Base-by-base conservation (phyloP, 2,329 filamentous ascomycete species). In the Madurella mycetomatis region DNA sequence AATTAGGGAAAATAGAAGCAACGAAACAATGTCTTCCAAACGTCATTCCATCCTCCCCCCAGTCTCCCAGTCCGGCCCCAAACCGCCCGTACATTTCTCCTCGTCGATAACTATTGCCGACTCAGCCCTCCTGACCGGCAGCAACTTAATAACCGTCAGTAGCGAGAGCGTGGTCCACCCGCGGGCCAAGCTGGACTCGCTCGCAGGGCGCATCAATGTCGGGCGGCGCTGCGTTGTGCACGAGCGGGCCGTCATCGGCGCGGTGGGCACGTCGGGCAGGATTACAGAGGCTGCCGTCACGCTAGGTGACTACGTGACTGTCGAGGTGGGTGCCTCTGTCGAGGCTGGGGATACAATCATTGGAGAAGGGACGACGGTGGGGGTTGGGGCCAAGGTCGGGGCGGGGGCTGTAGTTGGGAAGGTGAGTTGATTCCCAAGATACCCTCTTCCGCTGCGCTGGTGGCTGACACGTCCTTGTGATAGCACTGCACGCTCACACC, bases 151-250 rank as follows among this genome's bases (percentile, higher is more conserved):
- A 59, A 86, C 83, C 43, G 84, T 97, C 59, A 86, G 86, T 53
- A 79, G 88, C 19, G 85, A 90, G 65, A 86, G 84, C 3, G 82
- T 96, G 7, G 73, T 99, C n/a, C 92, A 97, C 65, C 92, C 94
- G 1, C 88, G 92, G 47, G 83, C 86, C 15, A 84, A 86, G 58
- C 80, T 96, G 53, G 88, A 91, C 65, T 87, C 92, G 9, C 84
- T 84, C 54, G 79, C 86, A 49, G 90, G 90, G 4, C 86, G 90
- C 42, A 84, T 97, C 61, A 84, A 85, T 30, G 82, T 95, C 56
- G 91, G 92, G 25, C 84, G 89, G 55, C 84, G 87, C 49, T 94
- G 88, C 64, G 87, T 96, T 44, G 78, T 97, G 42, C 84, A 87
- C 62, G 94, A 97, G 72, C 75, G 83, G 54, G 71, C 78, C 9